Percentiles rank a stretch among this genome's conserved stretches.
These are phyloP conservation scores for Acanthamoeba healyi DNA, from an alignment of 208 protist species.

Conservation along the genomic window DNA sequence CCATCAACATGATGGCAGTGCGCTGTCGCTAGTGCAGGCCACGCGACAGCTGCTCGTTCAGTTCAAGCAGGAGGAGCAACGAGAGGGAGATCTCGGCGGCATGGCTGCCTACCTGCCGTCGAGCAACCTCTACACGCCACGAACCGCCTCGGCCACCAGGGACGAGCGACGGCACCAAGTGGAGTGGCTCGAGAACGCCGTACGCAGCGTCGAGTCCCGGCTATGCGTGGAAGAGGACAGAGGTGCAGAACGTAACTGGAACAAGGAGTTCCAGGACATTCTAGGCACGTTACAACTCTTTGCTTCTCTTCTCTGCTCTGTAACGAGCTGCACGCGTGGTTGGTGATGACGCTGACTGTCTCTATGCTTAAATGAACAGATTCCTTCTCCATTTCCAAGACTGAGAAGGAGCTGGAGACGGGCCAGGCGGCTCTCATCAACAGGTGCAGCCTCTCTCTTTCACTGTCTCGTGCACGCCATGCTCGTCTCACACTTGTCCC, in stretches of 20 bases:
- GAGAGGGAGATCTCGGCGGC: neutral
- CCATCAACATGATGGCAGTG: neutral
- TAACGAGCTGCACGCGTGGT: too few relatives aligned
- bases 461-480: too few relatives aligned
- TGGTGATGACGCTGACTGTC: neutral
- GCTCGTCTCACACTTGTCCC: too few relatives aligned
- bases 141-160: neutral
- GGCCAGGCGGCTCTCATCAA: slow-evolving; percentile 34
- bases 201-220: slow-evolving; percentile 57
- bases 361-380: neutral
- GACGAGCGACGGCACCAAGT: slow-evolving; percentile 5
- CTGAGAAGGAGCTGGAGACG: slow-evolving; percentile 23
- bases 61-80: neutral
- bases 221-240: slow-evolving; percentile 65
- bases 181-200: slow-evolving; percentile 50
- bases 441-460: neutral
- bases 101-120: neutral
- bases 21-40: slow-evolving; percentile 49
- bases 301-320: too few relatives aligned
- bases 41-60: slow-evolving; percentile 9
- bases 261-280: slow-evolving; percentile 79
- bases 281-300: slow-evolving; percentile 11
- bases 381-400: slow-evolving; percentile 64
- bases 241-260: slow-evolving; percentile 71
- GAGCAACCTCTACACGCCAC: neutral